phyloP scores from a whole-genome alignment of 129 eudicot species.

The Centrapalus pauciflorus region DNA sequence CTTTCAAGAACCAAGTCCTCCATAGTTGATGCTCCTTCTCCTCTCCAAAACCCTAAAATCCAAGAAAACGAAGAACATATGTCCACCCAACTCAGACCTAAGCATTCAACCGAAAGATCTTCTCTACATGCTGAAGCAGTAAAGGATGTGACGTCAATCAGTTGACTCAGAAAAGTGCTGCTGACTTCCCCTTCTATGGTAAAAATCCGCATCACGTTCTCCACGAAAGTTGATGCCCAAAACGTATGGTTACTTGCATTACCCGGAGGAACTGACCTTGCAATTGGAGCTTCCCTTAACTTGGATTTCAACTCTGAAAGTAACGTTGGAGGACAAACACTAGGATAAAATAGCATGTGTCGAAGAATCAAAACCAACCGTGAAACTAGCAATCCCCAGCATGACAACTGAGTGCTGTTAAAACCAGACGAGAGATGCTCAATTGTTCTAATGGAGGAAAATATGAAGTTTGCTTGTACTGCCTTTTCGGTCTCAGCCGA shows the following conservation, averaged over 20 bases:
- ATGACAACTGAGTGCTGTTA: conserved; percentile 57
- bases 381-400: conserved; percentile 84
- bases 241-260: conserved; percentile 37
- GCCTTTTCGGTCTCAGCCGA: conserved; percentile 77
- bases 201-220: conserved; percentile 38
- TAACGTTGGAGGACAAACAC: conserved; percentile 70
- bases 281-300: conserved; percentile 51
- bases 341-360: conserved; percentile 75
- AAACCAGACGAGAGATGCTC: conserved; percentile 39
- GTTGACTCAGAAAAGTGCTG: conserved; percentile 47
- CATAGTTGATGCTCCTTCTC: conserved; percentile 50
- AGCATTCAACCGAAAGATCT: conserved; percentile 37
- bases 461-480: conserved; percentile 44
- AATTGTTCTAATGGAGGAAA: conserved; percentile 48
- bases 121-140: conserved; percentile 57
- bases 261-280: conserved; percentile 27
- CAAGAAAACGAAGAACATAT: conserved; percentile 51
- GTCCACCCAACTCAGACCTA: conserved; percentile 52
- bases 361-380: conserved; percentile 78
- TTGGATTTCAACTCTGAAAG: conserved; percentile 76
- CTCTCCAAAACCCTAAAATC: conserved; percentile 78
- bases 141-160: conserved; percentile 76
- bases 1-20: conserved; percentile 84
- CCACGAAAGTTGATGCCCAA: conserved; percentile 64
- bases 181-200: conserved; percentile 43